Evolutionary conservation across 331 rosid species (phyloP).

Genomic region (Ulmus americana): DNA sequence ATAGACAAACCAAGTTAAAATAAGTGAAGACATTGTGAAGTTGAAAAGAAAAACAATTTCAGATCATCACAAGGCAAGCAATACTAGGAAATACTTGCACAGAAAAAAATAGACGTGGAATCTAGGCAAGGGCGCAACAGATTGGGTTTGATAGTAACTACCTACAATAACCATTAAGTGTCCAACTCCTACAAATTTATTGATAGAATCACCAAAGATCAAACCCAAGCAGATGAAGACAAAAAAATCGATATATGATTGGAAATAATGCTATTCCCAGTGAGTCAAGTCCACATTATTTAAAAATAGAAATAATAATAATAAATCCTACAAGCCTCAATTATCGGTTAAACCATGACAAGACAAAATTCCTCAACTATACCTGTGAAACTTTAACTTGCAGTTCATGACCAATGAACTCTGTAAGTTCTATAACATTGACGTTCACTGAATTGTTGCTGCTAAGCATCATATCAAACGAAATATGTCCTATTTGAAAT

Average conservation of each 20-base stretch:
- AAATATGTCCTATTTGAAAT: conserved; percentile 35
- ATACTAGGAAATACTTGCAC: not conserved
- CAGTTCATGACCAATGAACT: conserved; percentile 37
- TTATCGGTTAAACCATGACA: not conserved
- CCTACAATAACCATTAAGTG: not conserved
- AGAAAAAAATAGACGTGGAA: not conserved
- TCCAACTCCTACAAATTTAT: conserved; percentile 5
- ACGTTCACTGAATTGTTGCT: conserved; percentile 29
- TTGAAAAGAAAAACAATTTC: not conserved
- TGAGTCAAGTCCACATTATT: too few relatives aligned
- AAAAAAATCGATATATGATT: too few relatives aligned
- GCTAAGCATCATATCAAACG: conserved; percentile 38
- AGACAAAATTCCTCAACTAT: conserved; percentile 8
- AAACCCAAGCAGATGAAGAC: not conserved
- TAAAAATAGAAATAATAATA: too few relatives aligned
- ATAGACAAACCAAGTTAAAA: not conserved
- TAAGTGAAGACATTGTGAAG: not conserved
- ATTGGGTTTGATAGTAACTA: conserved; percentile 5
- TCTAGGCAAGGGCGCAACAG: conserved; percentile 1
- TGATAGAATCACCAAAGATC: not conserved
- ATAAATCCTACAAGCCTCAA: not conserved
- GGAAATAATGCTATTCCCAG: too few relatives aligned
- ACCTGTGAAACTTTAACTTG: conserved; percentile 40
- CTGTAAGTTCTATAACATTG: conserved; percentile 40
- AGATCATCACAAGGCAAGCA: not conserved